A percentile compares a stretch with the other conserved stretches of the same genome.
These are phyloP conservation scores for Penicillium sp. DNA, from an alignment of 2,329 filamentous ascomycete species.

Conservation along the genomic window DNA sequence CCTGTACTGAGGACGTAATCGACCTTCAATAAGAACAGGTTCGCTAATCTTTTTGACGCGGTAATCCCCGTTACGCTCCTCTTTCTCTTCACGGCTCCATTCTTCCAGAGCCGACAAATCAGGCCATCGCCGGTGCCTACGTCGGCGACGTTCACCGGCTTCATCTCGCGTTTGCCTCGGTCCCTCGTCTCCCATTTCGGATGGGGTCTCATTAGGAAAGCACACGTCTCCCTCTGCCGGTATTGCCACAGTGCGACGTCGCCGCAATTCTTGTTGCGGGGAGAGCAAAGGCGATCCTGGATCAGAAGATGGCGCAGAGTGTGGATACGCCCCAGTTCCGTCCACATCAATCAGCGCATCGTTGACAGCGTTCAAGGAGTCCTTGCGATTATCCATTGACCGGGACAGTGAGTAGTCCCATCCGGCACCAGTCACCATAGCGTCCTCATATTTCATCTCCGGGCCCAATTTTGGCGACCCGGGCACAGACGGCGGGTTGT, in stretches of 20 bases:
- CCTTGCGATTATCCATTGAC: conserved; percentile 37
- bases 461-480: conserved; percentile 54
- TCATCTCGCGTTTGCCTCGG: conserved; percentile 48
- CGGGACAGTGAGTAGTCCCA: conserved; percentile 40
- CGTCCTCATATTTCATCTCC: conserved; percentile 54
- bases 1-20: conserved; percentile 73
- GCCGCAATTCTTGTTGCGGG: conserved; percentile 37
- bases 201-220: conserved; percentile 75
- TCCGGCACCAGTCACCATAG: conserved; percentile 43
- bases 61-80: conserved; percentile 74
- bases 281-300: conserved; percentile 40
- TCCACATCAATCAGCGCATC: conserved; percentile 49
- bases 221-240: conserved; percentile 84
- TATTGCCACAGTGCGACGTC: conserved; percentile 57
- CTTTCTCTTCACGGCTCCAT: conserved; percentile 87
- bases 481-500: conserved; percentile 62
- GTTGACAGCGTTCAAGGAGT: conserved; percentile 27
- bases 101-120: conserved; percentile 79
- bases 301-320: conserved; percentile 32
- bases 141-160: conserved; percentile 46
- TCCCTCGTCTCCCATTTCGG: conserved; percentile 75
- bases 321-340: conserved; percentile 22
- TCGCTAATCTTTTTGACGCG: conserved; percentile 90
- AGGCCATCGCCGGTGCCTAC: conserved; percentile 75
- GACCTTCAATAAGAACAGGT: conserved; percentile 84